Conservation (phyloP, 129 eudicot genomes). For the Lonicera japonica region DNA sequence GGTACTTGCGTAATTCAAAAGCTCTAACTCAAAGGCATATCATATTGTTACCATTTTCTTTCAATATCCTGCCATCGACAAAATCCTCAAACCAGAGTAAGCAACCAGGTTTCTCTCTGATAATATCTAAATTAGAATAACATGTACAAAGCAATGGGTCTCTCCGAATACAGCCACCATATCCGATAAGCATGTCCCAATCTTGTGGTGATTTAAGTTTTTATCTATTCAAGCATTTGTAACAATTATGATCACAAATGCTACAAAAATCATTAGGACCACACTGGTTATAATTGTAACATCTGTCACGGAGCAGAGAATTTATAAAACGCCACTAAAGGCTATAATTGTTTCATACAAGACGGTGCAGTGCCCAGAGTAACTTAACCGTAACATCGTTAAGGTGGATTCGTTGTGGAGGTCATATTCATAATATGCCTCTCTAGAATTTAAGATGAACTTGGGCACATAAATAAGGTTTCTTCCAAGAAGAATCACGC, state of each 20-base stretch:
- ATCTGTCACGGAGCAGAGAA: neutral
- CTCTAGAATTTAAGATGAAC: neutral
- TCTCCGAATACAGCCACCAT: neutral
- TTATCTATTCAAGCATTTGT: neutral
- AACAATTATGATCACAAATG: neutral
- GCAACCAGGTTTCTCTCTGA: conserved; percentile 9
- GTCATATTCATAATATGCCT: neutral
- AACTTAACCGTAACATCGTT: neutral
- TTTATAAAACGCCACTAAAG: neutral
- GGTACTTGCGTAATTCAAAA: neutral
- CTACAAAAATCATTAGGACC: neutral
- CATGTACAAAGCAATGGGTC: conserved; percentile 8
- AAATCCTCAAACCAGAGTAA: conserved; percentile 7
- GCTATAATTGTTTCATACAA: neutral
- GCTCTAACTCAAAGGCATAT: neutral
- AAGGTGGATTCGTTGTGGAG: neutral
- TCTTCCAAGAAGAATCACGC: conserved; percentile 10
- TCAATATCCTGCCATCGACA: conserved; percentile 1
- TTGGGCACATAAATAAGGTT: neutral
- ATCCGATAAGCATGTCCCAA: neutral
- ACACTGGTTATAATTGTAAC: neutral
- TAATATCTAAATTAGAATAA: conserved; percentile 6
- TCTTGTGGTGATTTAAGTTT: neutral
- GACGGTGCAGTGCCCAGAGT: neutral
- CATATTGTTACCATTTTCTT: neutral